A percentile compares a stretch with the other conserved stretches of the same genome.
phyloP scores from a whole-genome alignment of 2,329 filamentous ascomycete species.

The Monosporascus sp. region DNA sequence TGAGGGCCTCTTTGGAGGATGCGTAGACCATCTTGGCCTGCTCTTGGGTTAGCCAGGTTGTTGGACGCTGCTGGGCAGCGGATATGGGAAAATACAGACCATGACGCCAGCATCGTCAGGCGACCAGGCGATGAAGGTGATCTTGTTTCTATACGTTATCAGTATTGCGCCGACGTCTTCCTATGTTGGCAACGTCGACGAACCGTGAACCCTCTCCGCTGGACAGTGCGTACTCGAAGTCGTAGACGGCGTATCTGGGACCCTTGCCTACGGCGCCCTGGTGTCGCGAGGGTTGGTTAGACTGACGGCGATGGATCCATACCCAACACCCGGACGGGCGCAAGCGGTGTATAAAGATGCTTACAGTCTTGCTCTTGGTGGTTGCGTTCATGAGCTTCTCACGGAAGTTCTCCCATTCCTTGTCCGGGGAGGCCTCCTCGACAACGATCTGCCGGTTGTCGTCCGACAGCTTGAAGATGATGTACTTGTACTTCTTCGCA shows the following conservation, averaged over 20 bases:
- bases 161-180: conserved; percentile 4
- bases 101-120: conserved; percentile 75
- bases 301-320: not conserved
- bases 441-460: conserved; percentile 78
- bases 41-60: conserved; percentile 12
- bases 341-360: conserved; percentile 12
- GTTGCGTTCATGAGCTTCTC: conserved; percentile 70
- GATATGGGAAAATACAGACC: conserved; percentile 43
- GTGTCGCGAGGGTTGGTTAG: conserved; percentile 3
- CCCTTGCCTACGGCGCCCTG: conserved; percentile 59
- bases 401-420: conserved; percentile 68
- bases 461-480: conserved; percentile 83
- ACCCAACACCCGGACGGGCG: not conserved
- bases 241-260: conserved; percentile 79
- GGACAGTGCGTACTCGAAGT: conserved; percentile 71
- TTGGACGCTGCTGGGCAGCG: not conserved
- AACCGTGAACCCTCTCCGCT: conserved; percentile 68
- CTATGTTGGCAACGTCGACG: conserved; percentile 22
- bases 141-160: conserved; percentile 58
- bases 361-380: conserved; percentile 63
- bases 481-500: conserved; percentile 74
- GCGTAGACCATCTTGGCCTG: conserved; percentile 88
- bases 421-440: conserved; percentile 62
- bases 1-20: conserved; percentile 81
- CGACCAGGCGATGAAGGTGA: conserved; percentile 74